Evolutionary conservation across 2,329 filamentous ascomycete genomes (phyloP), one percentile per base, ranked within the genome.

Genomic region (Daldinia sp.): DNA sequence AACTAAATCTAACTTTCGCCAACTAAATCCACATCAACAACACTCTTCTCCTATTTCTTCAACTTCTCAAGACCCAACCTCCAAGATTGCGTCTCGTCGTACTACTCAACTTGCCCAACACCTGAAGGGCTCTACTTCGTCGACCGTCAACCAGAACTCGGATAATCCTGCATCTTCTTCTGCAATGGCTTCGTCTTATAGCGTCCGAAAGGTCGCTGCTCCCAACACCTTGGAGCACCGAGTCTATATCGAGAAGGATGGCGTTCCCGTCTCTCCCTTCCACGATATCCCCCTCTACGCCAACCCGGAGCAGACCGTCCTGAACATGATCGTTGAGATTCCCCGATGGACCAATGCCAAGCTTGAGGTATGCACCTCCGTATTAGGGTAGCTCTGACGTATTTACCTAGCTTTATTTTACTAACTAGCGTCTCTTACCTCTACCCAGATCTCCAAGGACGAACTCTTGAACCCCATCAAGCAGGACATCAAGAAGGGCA

Each of bases 311-410:
- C 90, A 97, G 88, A 97, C 92, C 77, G 86, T 98, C 81, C 89
- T 99, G 80, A 99, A 99, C 91, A 99, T 99, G 96, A 82, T 99
- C 73, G 96, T 99, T 78, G 96, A 99, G 91, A 98, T 99, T 78
- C 96, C 96, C 79, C 92, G 96, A 86, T 99, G 96, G 96, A 97
- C 95, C 87, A 99, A 99, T 85, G 96, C 92, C 79, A 99, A 99
- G 90, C 93, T 97, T 84, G 96, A 99, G 92, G 95, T 97, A 91
- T 84, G 65, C 64, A 15, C 61, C 64, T 59, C 20, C 20, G 20
- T 48, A 15, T 42, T 51, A 54, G 41, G 26, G 18, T 60, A 57
- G 57, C 61, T 61, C 33, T 41, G 37, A 46, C 65, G 18, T 62
- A 56, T n/a, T 51, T 6, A n/a, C 41, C 30, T 60, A 53, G 53